Base-by-base conservation (phyloP, 169 alveolate genomes). In the Plasmodium vivax region DNA sequence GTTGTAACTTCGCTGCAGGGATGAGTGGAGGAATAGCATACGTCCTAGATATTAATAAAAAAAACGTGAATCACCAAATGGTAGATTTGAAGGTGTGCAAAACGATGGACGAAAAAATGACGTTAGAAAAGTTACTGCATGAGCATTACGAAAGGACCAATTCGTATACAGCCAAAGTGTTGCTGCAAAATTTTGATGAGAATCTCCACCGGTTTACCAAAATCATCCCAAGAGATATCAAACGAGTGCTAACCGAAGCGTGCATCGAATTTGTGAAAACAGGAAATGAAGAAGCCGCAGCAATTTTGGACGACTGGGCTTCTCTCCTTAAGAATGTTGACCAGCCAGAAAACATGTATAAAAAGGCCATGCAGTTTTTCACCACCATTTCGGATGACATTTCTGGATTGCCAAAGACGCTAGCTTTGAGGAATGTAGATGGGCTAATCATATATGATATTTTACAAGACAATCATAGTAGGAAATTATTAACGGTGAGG, bases 1-100 rank as follows among this genome's bases (percentile, higher is more conserved):
- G 98, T 0, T 72, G 95, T 74, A 97, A 97, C 85, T 96, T 96
- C 90, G 98, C 97, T 0, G 97, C 98, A n/a, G 98, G 98, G 19
- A 97, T 97, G 98, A 95, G 97, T 83, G 98, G 98, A 7, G 98
- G 98, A 58, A 80, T 95, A 45, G 96, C 97, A 8, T 97, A 94
- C 90, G 95, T 95, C 34, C 83, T 93, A 79, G 97, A 97, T 74
- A 71, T 92, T 47, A 87, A 93, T 51, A 71, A 51, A 54, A 72
- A 95, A 41, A 84, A 88, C 83, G 95, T 84, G 34, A 96, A 95
- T 56, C 88, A 85, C 62, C 96, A 94, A 73, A 90, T 83, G 84
- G 97, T 96, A 36, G 94, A 91, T 92, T 82, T 96, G 43, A 96
- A 96, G 77, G 84, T 93, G 19, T 85, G 94, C 36, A 85, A 84